phyloP scores from a whole-genome alignment of 306 rosid genomes.

The Betula pendula region DNA sequence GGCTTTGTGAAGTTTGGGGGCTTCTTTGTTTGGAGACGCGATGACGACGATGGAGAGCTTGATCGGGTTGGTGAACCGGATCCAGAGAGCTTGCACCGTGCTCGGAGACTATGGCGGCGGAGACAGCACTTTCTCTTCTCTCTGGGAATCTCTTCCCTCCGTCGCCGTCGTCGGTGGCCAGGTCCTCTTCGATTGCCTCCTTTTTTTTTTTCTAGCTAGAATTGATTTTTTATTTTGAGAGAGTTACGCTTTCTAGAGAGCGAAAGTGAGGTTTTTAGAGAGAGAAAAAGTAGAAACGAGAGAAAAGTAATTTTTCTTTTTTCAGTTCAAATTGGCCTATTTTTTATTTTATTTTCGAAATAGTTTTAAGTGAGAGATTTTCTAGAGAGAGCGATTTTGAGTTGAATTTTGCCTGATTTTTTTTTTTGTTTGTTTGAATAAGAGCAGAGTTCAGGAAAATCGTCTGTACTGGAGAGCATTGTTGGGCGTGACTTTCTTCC shows the following conservation, averaged over 20 bases:
- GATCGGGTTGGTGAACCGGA: slow-evolving; percentile 89
- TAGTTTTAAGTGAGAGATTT: too few species aligned
- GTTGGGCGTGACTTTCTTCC: slow-evolving; percentile 99
- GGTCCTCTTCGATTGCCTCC: slow-evolving; percentile 44
- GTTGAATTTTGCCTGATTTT: slow-evolving; percentile 1
- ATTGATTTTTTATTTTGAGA: too few species aligned
- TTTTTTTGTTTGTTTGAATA: slow-evolving; percentile 12
- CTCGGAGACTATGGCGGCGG: slow-evolving; percentile 92
- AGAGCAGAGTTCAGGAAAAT: slow-evolving; percentile 92
- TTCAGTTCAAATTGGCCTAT: background rate
- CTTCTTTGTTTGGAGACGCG: background rate
- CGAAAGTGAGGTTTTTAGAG: background rate
- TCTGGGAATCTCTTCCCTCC: slow-evolving; percentile 95
- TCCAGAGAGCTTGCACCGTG: slow-evolving; percentile 87
- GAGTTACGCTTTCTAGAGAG: background rate
- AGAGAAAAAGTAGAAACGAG: background rate
- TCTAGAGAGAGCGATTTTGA: background rate
- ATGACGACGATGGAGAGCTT: slow-evolving; percentile 96
- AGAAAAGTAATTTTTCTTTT: too few species aligned
- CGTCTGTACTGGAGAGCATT: slow-evolving; percentile 92
- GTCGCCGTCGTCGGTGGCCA: slow-evolving; percentile 98
- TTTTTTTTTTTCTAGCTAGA: too few species aligned
- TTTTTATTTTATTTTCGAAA: background rate
- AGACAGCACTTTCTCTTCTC: slow-evolving; percentile 66
- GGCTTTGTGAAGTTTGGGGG: background rate